Conservation (phyloP, 768 basidiomycete genomes). For the Aureoboletus auriporus region DNA sequence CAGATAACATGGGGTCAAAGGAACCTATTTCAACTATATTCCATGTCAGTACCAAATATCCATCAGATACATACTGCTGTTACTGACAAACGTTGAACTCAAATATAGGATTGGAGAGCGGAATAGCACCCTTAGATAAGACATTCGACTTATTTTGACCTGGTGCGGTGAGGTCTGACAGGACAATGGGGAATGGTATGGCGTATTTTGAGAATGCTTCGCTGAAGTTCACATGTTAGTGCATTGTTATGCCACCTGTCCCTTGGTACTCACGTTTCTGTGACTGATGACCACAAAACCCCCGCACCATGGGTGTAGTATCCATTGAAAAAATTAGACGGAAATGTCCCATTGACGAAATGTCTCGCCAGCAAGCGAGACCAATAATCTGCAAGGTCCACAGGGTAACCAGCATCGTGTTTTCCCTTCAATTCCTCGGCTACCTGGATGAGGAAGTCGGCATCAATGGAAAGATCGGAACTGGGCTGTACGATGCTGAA, state of each 20-base stretch:
- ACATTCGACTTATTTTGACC: conserved; percentile 23
- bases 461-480: conserved; percentile 10
- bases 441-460: conserved; percentile 17
- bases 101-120: conserved; percentile 29
- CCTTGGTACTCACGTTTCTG: conserved; percentile 27
- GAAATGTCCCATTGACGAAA: conserved; percentile 36
- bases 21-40: conserved; percentile 37
- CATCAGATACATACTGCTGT: no score
- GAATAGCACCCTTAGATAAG: conserved; percentile 22
- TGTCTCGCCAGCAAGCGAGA: conserved; percentile 30
- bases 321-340: conserved; percentile 26
- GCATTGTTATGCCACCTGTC: background rate
- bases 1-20: conserved; percentile 40
- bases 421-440: conserved; percentile 29
- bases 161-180: conserved; percentile 24
- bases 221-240: conserved; percentile 14
- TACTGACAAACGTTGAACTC: conserved; percentile 35
- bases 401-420: conserved; percentile 24
- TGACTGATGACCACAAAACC: conserved; percentile 31
- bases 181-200: conserved; percentile 40
- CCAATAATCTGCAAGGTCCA: conserved; percentile 31
- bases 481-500: conserved; percentile 20
- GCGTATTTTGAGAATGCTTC: conserved; percentile 29
- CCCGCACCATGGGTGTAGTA: conserved; percentile 33
- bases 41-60: background rate